Conservation (phyloP, 768 basidiomycete species). For the Tylopilus balloui region DNA sequence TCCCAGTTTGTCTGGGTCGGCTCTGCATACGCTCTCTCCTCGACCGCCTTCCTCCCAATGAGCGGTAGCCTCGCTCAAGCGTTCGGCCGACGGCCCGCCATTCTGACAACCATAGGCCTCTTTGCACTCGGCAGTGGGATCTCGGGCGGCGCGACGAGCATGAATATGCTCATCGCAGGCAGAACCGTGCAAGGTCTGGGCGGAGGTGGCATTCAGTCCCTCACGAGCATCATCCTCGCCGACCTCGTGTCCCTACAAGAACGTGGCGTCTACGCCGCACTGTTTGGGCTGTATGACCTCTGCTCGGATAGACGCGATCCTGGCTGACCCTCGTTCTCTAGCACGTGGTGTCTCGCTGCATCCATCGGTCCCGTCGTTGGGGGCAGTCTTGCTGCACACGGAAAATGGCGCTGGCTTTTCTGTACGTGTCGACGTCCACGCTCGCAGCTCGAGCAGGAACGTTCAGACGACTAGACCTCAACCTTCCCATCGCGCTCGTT, state of each 20-base stretch:
- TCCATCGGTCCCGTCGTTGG: constrained; percentile 34
- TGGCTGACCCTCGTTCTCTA: constrained; percentile 1
- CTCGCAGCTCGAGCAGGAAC: neutral
- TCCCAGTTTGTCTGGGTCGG: constrained; percentile 37
- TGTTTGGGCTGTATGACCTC: constrained; percentile 19
- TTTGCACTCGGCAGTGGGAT: constrained; percentile 36
- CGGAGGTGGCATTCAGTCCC: constrained; percentile 33
- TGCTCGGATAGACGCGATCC: neutral
- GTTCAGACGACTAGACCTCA: constrained; percentile 31
- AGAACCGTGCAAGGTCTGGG: constrained; percentile 34
- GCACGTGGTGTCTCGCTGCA: constrained; percentile 33
- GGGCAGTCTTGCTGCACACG: constrained; percentile 32
- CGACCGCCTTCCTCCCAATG: constrained; percentile 37
- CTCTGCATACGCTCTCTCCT: constrained; percentile 34
- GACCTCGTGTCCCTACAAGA: constrained; percentile 42
- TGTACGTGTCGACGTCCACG: constrained; percentile 24
- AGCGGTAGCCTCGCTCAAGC: constrained; percentile 30
- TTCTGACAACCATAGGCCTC: constrained; percentile 21
- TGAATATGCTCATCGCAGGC: constrained; percentile 23
- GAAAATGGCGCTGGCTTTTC: constrained; percentile 42
- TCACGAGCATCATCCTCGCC: constrained; percentile 38
- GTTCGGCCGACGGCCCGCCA: constrained; percentile 29
- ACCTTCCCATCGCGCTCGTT: constrained; percentile 34
- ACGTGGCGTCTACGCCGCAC: constrained; percentile 34
- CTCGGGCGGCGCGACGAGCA: constrained; percentile 26